phyloP scores from a whole-genome alignment of 192 early-diverging fungal genomes.

The Coemansia sp. region DNA sequence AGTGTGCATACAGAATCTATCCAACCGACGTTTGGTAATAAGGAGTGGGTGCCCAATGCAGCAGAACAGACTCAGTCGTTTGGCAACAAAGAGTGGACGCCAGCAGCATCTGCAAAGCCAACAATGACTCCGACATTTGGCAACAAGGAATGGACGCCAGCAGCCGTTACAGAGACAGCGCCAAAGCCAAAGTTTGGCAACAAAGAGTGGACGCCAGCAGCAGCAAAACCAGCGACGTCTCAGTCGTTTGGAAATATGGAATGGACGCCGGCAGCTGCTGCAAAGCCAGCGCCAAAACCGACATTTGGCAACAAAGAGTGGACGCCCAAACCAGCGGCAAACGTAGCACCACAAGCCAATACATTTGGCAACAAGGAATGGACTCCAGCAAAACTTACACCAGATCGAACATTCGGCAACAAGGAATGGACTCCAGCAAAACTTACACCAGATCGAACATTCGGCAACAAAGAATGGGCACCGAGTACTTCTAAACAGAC shows the following conservation, averaged over 20 bases:
- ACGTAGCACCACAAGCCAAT: no score
- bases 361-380: constrained; percentile 1
- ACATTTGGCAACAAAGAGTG: constrained; percentile 35
- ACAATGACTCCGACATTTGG: constrained; percentile 8
- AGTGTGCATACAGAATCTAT: background rate
- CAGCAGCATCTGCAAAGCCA: background rate
- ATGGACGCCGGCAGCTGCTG: background rate
- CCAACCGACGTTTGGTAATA: background rate
- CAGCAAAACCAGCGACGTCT: background rate
- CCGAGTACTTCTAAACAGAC: no score
- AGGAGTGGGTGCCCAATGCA: background rate
- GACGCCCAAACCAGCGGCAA: constrained; percentile 16
- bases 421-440: background rate
- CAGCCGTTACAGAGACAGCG: background rate
- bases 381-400: background rate
- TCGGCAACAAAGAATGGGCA: background rate
- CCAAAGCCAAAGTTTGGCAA: background rate
- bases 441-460: background rate
- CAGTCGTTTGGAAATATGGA: background rate
- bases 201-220: constrained; percentile 7
- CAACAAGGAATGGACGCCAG: constrained; percentile 38
- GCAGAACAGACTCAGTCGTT: background rate
- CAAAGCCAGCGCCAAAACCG: background rate
- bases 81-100: background rate
- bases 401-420: background rate